Base-by-base conservation (phyloP, 805 yeast genomes). In the Saccharomycopsis vini region DNA sequence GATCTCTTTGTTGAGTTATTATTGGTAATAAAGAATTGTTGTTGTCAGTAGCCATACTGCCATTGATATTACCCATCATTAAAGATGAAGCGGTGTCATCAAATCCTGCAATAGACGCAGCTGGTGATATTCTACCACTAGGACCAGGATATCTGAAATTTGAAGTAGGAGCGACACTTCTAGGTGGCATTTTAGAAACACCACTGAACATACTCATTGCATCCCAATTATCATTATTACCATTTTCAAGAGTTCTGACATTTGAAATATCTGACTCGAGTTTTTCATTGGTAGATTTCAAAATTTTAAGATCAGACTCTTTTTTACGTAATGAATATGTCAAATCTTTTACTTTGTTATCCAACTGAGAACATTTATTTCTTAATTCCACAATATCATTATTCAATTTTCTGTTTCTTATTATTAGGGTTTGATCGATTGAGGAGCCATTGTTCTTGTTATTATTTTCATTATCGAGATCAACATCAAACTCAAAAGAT, bases 1-100 rank as follows among this genome's bases (percentile, higher is more conserved):
- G 69, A 61, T 90, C 98, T 59, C 98, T 77, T 64, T 90, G 98
- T 57, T 90, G 89, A 12, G 96, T 88, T 23, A 92, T 77, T 42
- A 90, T 87, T 1, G 95, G 94, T 40, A 90, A 62, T 23, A 89
- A 75, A 3, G 78, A 72, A 10, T 68, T 56, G 42, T 73, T 75
- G 47, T 55, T 39, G 16, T 16, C 7, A 3, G 26, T 15, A 20
- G 13, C 40, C 5, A n/a, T 20, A 23, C 22, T 19, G 4, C 19
- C 36, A n/a, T n/a, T n/a, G n/a, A n/a, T n/a, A 22, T 29, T 7
- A 15, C 40, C 38, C 5, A n/a, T 7, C 10, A 30, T 30, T 7
- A 24, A 6, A 13, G 35, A 19, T 5, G 49, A 44, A 15, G 41
- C 40, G 18, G 10, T 30, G 15, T 44, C 46, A 34, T 48, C 51